Conservation (phyloP, 2,329 filamentous ascomycete genomes). For the Paecilomyces sp. region DNA sequence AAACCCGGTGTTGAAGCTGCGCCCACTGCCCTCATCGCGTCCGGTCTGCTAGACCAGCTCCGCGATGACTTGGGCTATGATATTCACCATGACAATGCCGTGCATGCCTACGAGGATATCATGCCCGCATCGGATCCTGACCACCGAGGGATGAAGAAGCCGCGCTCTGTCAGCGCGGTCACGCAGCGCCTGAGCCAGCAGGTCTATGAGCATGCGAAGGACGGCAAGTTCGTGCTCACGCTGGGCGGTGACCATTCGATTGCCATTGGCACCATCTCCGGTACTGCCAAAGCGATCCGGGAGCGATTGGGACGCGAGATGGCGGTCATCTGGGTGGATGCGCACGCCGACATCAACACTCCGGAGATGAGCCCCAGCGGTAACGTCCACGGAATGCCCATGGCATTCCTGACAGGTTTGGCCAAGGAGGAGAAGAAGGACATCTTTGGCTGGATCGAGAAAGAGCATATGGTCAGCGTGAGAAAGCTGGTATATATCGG, state of each 20-base stretch:
- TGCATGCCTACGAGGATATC: conserved; percentile 75
- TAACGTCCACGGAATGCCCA: conserved; percentile 97
- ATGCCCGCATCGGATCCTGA: conserved; percentile 65
- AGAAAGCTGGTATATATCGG: conserved; percentile 96
- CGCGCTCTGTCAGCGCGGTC: conserved; percentile 75
- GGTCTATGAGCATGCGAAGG: conserved; percentile 76
- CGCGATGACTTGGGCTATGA: conserved; percentile 81
- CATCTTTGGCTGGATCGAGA: conserved; percentile 82
- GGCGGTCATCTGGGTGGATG: conserved; percentile 97
- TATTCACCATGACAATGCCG: conserved; percentile 72
- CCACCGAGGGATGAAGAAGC: conserved; percentile 90
- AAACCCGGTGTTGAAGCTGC: conserved; percentile 89
- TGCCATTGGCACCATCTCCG: conserved; percentile 86
- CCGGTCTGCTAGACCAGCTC: conserved; percentile 78
- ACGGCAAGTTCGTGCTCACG: conserved; percentile 83
- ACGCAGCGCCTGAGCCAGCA: conserved; percentile 72
- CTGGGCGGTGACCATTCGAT: conserved; percentile 95
- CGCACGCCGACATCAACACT: conserved; percentile 24
- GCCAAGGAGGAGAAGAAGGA: conserved; percentile 68
- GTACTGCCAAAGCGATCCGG: conserved; percentile 75
- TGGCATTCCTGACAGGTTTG: conserved; percentile 82
- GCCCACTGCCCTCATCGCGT: conserved; percentile 79
- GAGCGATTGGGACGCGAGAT: conserved; percentile 78
- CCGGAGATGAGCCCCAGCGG: background rate
- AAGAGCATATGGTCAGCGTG: conserved; percentile 52